Evolutionary conservation across 106 monocot species (phyloP), one percentile per base, ranked within the genome.

Genomic region (Allium fistulosum): DNA sequence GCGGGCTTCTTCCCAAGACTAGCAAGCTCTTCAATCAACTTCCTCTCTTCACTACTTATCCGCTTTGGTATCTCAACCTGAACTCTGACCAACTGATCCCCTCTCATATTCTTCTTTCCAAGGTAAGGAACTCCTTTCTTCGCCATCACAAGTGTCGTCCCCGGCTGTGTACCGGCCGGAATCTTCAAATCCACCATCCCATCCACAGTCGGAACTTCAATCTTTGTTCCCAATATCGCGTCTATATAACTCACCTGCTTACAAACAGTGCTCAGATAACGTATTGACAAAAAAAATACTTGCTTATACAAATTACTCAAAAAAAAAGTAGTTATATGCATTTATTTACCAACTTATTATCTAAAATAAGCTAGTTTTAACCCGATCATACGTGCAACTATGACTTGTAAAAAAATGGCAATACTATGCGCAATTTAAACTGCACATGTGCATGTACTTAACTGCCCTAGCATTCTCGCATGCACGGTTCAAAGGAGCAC

Each of bases 11-110:
- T 85, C 80, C 59, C 83, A 8, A 95, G 91, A 72, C 53, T 75
- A 7, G 95, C 85, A 58, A 96, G 88, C 63, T 96, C 95, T 71
- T 96, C 91, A 16, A 96, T 86, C 61, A 96, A 73, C 71, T 92
- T 91, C 80, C 64, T 91, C 78, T 96, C 95, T 16, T 96, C 95
- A n/a, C 74, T 78, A 37, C 82, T 86, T 62, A 91, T 65, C 71
- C 91, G 74, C 75, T 96, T 96, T 9, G 95, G 95, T 71, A 96
- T 96, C 71, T 96, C 95, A 6, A 96, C 95, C 80, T 96, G 95
- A 11, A 96, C 91, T 9, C 83, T 78, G 13, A 96, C 95, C 66
- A 96, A 56, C 74, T 96, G 88, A 71, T 96, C 95, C 1, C 95
- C 95, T 28, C 91, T 83, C 18, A 77, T 53, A 26, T 86, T 91